phyloP scores from a whole-genome alignment of 768 basidiomycete genomes.

The Exsudoporus frostii region DNA sequence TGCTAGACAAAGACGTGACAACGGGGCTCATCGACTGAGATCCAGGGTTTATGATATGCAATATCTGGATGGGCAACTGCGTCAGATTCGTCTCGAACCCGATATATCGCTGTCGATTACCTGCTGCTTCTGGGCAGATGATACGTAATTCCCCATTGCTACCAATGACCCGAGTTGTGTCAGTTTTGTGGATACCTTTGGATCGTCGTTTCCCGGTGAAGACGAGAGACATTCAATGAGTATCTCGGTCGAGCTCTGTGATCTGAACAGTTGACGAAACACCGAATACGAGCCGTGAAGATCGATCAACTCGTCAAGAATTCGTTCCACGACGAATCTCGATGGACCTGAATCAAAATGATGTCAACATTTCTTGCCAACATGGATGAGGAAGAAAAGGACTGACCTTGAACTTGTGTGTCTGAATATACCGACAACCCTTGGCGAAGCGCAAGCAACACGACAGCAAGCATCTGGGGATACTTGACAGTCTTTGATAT shows the following conservation, averaged over 20 bases:
- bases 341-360: conserved; percentile 21
- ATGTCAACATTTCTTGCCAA: neutral
- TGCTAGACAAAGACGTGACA: conserved; percentile 3
- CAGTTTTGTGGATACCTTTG: conserved; percentile 57
- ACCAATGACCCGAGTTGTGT: conserved; percentile 67
- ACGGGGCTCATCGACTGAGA: neutral
- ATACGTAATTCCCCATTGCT: conserved; percentile 60
- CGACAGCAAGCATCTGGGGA: conserved; percentile 67
- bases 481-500: conserved; percentile 43
- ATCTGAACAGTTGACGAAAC: conserved; percentile 73
- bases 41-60: conserved; percentile 49
- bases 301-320: conserved; percentile 67
- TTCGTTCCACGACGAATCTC: conserved; percentile 14
- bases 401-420: conserved; percentile 17
- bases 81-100: conserved; percentile 4
- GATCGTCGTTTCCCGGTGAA: conserved; percentile 2
- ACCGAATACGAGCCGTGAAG: conserved; percentile 61
- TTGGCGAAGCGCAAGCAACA: conserved; percentile 64
- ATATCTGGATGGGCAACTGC: conserved; percentile 38
- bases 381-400: neutral
- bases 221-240: conserved; percentile 69
- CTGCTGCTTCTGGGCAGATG: conserved; percentile 68
- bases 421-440: conserved; percentile 42
- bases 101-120: conserved; percentile 35
- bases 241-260: conserved; percentile 62